These are phyloP conservation scores for Elsinoe arachidis DNA, from an alignment of 2,329 filamentous ascomycete species.

Conservation along the genomic window DNA sequence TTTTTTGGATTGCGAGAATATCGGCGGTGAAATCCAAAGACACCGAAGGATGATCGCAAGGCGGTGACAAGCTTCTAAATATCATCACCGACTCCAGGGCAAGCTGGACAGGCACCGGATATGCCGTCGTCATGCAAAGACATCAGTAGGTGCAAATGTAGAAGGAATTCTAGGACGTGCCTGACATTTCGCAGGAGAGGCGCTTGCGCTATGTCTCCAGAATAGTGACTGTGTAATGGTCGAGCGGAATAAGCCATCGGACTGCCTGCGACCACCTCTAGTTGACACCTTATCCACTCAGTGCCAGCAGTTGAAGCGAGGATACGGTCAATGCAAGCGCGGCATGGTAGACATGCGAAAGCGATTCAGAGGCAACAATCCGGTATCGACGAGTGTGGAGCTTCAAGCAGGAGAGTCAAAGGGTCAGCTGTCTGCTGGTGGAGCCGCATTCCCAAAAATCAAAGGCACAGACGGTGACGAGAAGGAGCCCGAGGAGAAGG, in stretches of 20 bases:
- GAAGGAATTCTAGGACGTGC: conserved; percentile 6
- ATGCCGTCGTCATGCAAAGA: conserved; percentile 98
- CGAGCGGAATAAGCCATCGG: conserved; percentile 72
- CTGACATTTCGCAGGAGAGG: conserved; percentile 55
- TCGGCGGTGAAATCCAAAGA: too few relatives aligned
- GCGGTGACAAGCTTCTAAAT: neutral
- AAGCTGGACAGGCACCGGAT: neutral
- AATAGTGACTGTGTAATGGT: conserved; percentile 95
- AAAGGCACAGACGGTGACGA: conserved; percentile 25
- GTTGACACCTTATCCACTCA: conserved; percentile 71
- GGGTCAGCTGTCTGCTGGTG: conserved; percentile 72
- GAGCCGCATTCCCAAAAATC: conserved; percentile 29
- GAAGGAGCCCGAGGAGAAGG: conserved; percentile 23
- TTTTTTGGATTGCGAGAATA: too few relatives aligned
- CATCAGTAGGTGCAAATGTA: conserved; percentile 57
- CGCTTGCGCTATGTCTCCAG: conserved; percentile 89
- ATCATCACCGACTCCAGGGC: neutral
- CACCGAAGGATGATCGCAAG: neutral
- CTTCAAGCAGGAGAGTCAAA: conserved; percentile 43
- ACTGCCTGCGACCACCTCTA: conserved; percentile 79
- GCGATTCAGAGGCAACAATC: conserved; percentile 88
- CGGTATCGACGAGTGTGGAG: conserved; percentile 61
- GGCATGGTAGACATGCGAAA: conserved; percentile 99
- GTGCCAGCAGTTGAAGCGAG: conserved; percentile 88
- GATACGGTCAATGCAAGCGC: conserved; percentile 89